These are phyloP conservation scores for Trichoderma asperelloides DNA, from an alignment of 495 filamentous ascomycete species.

Conservation along the genomic window DNA sequence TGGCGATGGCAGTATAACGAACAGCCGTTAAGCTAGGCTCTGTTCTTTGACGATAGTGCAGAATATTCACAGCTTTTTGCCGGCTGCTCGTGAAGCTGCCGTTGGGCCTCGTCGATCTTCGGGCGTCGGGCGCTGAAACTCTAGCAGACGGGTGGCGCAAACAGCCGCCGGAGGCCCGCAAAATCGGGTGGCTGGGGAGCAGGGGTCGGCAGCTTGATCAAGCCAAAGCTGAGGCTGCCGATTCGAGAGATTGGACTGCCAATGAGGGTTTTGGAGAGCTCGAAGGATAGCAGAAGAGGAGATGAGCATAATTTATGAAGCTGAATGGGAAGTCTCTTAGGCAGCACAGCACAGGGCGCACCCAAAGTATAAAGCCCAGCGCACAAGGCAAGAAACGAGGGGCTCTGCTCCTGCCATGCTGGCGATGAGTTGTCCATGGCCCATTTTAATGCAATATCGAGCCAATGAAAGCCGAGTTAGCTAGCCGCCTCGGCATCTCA, in stretches of 20 bases:
- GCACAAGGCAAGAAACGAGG: background rate
- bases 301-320: background rate
- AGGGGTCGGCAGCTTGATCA: background rate
- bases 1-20: no score
- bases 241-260: background rate
- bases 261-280: background rate
- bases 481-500: background rate
- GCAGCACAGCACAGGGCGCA: background rate
- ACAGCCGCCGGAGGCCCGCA: conserved; percentile 1
- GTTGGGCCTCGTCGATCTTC: background rate
- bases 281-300: background rate
- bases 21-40: no score
- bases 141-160: conserved; percentile 5
- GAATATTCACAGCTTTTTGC: background rate
- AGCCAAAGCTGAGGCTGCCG: background rate
- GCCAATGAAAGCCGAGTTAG: background rate
- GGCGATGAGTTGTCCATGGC: background rate
- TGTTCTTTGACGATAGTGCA: background rate
- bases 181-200: conserved; percentile 4
- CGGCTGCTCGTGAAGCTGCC: background rate
- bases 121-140: background rate
- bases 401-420: background rate
- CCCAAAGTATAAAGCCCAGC: no score
- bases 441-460: background rate
- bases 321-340: background rate